Evolutionary conservation across 331 rosid genomes (phyloP).

Genomic region (Prunus yedoensis): DNA sequence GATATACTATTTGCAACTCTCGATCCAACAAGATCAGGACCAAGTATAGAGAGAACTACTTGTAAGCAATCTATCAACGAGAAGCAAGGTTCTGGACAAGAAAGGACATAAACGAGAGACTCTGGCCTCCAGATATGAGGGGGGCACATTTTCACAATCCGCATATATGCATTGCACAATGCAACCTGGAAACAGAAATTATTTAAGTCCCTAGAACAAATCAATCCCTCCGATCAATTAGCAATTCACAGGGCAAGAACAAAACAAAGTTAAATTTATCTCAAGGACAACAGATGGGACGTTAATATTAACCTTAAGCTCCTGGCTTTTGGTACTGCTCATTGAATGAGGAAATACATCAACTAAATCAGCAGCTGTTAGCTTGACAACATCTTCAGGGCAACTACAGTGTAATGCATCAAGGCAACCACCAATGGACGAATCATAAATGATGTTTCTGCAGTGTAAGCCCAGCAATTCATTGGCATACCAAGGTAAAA

Average conservation of each 20-base stretch:
- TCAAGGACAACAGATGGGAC: constrained; percentile 27
- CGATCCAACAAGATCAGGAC: constrained; percentile 63
- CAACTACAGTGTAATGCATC: constrained; percentile 65
- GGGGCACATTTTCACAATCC: constrained; percentile 72
- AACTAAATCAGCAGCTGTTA: constrained; percentile 73
- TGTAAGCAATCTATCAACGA: constrained; percentile 72
- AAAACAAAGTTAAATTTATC: constrained; percentile 24
- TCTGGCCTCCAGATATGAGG: constrained; percentile 90
- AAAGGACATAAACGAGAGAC: constrained; percentile 59
- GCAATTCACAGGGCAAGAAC: constrained; percentile 23
- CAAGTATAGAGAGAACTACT: constrained; percentile 69
- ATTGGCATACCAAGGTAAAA: constrained; percentile 26
- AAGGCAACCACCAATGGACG: constrained; percentile 80
- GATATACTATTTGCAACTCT: constrained; percentile 24
- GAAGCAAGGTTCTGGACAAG: constrained; percentile 57
- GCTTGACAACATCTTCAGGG: constrained; percentile 65
- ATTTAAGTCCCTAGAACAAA: constrained; percentile 26
- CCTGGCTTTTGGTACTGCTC: constrained; percentile 79
- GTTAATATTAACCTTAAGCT: constrained; percentile 74
- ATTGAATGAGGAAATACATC: constrained; percentile 55
- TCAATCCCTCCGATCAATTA: constrained; percentile 27
- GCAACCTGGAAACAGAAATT: constrained; percentile 57
- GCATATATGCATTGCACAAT: constrained; percentile 66
- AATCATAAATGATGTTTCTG: constrained; percentile 77
- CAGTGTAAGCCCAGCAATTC: constrained; percentile 24